Percentiles rank a stretch among this genome's conserved stretches.
phyloP scores from a whole-genome alignment of 768 basidiomycete genomes.

The Hericium coralloides region DNA sequence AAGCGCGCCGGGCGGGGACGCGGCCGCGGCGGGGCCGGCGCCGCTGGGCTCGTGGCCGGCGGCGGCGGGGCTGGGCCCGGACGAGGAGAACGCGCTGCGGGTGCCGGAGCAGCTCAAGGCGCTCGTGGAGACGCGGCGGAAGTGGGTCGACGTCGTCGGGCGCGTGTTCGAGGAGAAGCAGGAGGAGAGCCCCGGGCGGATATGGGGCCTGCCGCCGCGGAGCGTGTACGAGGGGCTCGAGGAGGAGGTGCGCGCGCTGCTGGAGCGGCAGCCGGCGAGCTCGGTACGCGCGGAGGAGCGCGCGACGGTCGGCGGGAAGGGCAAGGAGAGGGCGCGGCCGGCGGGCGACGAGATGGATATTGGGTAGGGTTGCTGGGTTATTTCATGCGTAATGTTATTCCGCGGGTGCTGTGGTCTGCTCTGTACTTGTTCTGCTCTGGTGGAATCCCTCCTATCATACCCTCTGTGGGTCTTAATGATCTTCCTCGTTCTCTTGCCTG shows the following conservation, averaged over 20 bases:
- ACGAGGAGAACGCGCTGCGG: constrained; percentile 53
- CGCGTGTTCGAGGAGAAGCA: constrained; percentile 70
- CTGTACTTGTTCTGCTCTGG: not conserved
- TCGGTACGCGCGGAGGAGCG: constrained; percentile 16
- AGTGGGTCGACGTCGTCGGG: constrained; percentile 76
- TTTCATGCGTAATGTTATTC: not conserved
- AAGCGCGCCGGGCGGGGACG: constrained; percentile 21
- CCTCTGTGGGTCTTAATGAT: no score
- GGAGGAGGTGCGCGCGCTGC: constrained; percentile 42
- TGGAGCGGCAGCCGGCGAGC: constrained; percentile 12
- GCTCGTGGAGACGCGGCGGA: constrained; percentile 64
- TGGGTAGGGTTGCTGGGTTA: constrained; percentile 29
- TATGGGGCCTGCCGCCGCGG: constrained; percentile 68
- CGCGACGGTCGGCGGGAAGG: constrained; percentile 26
- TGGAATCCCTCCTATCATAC: not conserved
- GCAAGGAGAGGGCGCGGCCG: constrained; percentile 46
- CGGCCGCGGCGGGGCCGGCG: constrained; percentile 6
- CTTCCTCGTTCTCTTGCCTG: no score
- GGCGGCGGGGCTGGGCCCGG: constrained; percentile 58
- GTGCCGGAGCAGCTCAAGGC: constrained; percentile 62
- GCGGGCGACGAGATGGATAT: constrained; percentile 61
- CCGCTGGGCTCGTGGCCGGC: constrained; percentile 57
- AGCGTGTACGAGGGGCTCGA: constrained; percentile 74
- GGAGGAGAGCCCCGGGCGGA: constrained; percentile 49
- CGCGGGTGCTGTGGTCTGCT: constrained; percentile 5